Base-by-base conservation (phyloP, 306 rosid genomes). In the Lathyrus sativus region DNA sequence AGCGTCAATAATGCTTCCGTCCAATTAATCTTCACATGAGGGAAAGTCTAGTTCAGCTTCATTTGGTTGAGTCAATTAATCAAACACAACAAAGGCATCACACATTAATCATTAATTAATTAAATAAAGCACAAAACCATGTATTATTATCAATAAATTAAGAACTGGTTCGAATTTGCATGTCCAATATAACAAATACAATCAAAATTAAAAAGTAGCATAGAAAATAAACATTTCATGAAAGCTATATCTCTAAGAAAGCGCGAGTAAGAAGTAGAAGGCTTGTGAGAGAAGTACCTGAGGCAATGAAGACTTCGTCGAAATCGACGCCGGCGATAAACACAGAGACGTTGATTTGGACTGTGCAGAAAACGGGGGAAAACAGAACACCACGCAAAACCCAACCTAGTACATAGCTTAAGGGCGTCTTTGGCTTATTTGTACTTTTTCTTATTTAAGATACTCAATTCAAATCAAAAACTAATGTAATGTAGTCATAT, bases 41-140 rank as follows among this genome's bases (percentile, higher is more conserved):
- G 9, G 28, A 62, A 15, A 35, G 9, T 18, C 56, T 24, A 41
- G 48, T 56, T n/a, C 12, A 70, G 6, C 57, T 43, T 59, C 35
- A 59, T 44, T 71, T 42, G 22, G 49, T 71, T 71, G 19, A 9
- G 59, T 44, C 68, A 71, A 45, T 59, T 71, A 14, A 70, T 2
- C 74, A 57, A 70, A 70, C 74, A 56, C 12, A 42, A 26, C 64
- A 68, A 7, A 54, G 28, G 28, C 42, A 53, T 38, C 2, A 26
- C 9, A 9, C 7, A 13, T 18, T 7, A 22, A 54, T 5, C 4
- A 13, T 12, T 7, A 22, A 53, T 6, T 54, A 38, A 49, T 5
- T 28, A 28, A 39, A 22, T 1, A 22, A 28, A 9, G 13, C 2
- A 17, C 29, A 65, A 12, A 53, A 53, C n/a, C 50, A 53, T 22